Conservation (phyloP, 192 early-diverging fungal species). For the Oehlia diaphana region DNA sequence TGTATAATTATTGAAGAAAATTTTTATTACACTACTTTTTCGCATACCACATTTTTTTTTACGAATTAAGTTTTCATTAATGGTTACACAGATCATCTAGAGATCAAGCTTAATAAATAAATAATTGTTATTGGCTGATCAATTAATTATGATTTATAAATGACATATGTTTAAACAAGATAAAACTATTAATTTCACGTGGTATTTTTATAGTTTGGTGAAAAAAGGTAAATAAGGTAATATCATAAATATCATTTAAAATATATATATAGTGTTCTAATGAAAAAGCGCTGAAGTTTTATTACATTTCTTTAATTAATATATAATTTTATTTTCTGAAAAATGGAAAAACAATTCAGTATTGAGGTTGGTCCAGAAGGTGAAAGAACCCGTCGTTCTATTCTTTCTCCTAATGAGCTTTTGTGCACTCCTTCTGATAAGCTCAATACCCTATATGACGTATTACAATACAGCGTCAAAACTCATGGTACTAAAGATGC, state of each 20-base stretch:
- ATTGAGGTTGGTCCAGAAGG: neutral
- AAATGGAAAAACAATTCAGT: conserved; percentile 8
- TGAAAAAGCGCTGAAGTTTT: no score
- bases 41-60: neutral
- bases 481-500: conserved; percentile 58
- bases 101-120: no score
- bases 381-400: conserved; percentile 47
- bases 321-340: neutral
- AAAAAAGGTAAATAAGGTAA: no score
- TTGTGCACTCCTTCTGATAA: conserved; percentile 42
- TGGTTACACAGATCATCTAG: no score
- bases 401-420: conserved; percentile 45
- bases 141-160: no score
- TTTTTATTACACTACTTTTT: neutral
- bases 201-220: no score
- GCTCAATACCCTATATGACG: conserved; percentile 71
- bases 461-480: conserved; percentile 58
- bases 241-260: no score
- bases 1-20: neutral
- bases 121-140: no score
- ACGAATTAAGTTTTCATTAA: neutral
- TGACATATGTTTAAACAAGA: no score
- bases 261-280: no score
- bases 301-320: no score
- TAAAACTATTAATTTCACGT: no score